phyloP scores from a whole-genome alignment of 257 asterid species.

The Solanum okadae region DNA sequence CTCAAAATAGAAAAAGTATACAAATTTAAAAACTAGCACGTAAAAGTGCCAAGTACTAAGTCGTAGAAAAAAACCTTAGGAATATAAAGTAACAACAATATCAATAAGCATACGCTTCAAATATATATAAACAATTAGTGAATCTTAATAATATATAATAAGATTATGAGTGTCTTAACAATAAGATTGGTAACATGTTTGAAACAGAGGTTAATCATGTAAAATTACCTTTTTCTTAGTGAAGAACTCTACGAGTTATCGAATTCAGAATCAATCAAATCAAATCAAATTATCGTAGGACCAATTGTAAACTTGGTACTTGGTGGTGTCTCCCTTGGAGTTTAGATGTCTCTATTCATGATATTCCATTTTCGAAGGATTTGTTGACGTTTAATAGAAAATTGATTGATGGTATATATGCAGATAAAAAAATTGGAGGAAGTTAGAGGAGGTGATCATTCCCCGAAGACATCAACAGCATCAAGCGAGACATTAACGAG shows the following conservation, averaged over 20 bases:
- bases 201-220: background rate
- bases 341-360: no score
- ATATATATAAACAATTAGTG: background rate
- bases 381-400: background rate
- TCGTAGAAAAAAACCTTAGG: background rate
- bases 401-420: background rate
- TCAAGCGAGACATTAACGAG: slow-evolving; percentile 34
- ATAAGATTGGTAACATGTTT: background rate
- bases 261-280: no score
- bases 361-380: background rate
- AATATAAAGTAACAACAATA: background rate
- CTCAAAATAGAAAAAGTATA: background rate
- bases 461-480: slow-evolving; percentile 47
- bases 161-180: background rate
- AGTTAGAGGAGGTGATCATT: slow-evolving; percentile 22
- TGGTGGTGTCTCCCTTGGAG: no score
- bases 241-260: no score
- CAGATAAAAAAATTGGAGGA: slow-evolving; percentile 53
- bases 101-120: no score
- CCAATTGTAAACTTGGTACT: no score
- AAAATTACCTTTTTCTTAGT: no score
- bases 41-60: background rate
- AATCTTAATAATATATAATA: background rate
- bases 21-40: background rate
- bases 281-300: no score